Conservation (phyloP, 306 rosid genomes). For the Lathyrus tuberosus region DNA sequence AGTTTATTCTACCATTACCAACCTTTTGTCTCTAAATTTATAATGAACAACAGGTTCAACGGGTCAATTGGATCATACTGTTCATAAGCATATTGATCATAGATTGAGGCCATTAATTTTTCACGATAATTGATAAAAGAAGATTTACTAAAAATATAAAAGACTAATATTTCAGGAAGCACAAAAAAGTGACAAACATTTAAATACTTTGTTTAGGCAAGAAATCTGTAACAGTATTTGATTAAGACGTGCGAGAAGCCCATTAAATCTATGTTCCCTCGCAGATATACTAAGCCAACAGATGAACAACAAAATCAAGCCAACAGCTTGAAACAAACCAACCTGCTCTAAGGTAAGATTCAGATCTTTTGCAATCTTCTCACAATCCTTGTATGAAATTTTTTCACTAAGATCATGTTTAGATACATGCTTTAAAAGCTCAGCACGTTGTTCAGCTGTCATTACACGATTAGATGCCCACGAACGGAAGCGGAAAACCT, state of each 20-base stretch:
- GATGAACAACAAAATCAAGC: conserved; percentile 33
- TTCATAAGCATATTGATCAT: conserved; percentile 14
- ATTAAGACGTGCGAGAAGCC: conserved; percentile 17
- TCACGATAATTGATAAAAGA: conserved; percentile 27
- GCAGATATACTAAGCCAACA: conserved; percentile 22
- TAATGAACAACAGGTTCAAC: conserved; percentile 26
- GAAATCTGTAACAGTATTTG: conserved; percentile 26
- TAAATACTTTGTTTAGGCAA: conserved; percentile 25
- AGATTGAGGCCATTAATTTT: conserved; percentile 13
- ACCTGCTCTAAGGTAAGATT: conserved; percentile 85
- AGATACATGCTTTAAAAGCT: conserved; percentile 59
- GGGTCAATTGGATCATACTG: neutral
- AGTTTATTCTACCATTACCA: conserved; percentile 28
- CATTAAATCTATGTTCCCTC: conserved; percentile 21
- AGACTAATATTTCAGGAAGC: neutral
- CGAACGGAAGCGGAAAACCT: conserved; percentile 75
- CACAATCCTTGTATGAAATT: conserved; percentile 71
- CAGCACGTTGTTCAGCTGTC: conserved; percentile 85
- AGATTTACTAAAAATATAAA: conserved; percentile 4
- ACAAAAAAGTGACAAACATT: conserved; percentile 13
- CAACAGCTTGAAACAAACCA: conserved; percentile 41
- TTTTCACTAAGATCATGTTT: conserved; percentile 59
- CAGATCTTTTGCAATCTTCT: conserved; percentile 83
- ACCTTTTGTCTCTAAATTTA: conserved; percentile 22
- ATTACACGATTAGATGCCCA: conserved; percentile 86